phyloP scores from a whole-genome alignment of 2,329 filamentous ascomycete genomes.

The Epichloe baconii region DNA sequence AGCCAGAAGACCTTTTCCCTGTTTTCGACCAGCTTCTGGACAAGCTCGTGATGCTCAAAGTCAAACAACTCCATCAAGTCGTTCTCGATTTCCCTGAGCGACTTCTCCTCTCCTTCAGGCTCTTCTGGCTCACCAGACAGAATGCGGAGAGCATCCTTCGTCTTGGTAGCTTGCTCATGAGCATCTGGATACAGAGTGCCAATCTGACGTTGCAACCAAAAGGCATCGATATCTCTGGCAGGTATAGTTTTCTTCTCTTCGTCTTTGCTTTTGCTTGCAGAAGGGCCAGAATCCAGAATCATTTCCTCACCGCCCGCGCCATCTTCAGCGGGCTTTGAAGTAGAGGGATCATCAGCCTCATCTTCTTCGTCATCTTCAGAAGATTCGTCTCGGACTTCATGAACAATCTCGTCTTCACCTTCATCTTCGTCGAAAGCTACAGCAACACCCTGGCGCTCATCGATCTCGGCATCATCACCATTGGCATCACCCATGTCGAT shows the following conservation, averaged over 20 bases:
- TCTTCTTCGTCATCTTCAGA: slow-evolving; percentile 67
- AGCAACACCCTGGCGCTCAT: slow-evolving; percentile 90
- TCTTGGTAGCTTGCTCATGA: slow-evolving; percentile 88
- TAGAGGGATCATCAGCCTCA: slow-evolving; percentile 25
- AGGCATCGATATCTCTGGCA: slow-evolving; percentile 88
- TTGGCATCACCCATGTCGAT: slow-evolving; percentile 57
- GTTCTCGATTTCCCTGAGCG: slow-evolving; percentile 88
- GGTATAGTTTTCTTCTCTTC: slow-evolving; percentile 53
- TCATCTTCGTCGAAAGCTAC: slow-evolving; percentile 96
- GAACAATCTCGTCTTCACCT: slow-evolving; percentile 60
- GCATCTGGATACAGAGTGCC: slow-evolving; percentile 80
- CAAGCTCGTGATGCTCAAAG: slow-evolving; percentile 88
- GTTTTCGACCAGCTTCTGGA: slow-evolving; percentile 82
- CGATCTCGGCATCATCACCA: slow-evolving; percentile 62
- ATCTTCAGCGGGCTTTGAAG: slow-evolving; percentile 21
- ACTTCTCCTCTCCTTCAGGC: slow-evolving; percentile 64
- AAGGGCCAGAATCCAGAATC: slow-evolving; percentile 58
- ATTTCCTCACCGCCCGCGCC: slow-evolving; percentile 63
- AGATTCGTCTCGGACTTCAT: slow-evolving; percentile 79
- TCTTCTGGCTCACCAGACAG: slow-evolving; percentile 63
- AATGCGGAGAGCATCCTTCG: slow-evolving; percentile 68
- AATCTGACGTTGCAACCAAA: slow-evolving; percentile 91
- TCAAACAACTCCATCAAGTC: slow-evolving; percentile 98
- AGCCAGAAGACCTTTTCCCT: slow-evolving; percentile 93
- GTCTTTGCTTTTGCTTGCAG: slow-evolving; percentile 31